phyloP scores from a whole-genome alignment of 768 basidiomycete species.

The Dioszegia aurantiaca region DNA sequence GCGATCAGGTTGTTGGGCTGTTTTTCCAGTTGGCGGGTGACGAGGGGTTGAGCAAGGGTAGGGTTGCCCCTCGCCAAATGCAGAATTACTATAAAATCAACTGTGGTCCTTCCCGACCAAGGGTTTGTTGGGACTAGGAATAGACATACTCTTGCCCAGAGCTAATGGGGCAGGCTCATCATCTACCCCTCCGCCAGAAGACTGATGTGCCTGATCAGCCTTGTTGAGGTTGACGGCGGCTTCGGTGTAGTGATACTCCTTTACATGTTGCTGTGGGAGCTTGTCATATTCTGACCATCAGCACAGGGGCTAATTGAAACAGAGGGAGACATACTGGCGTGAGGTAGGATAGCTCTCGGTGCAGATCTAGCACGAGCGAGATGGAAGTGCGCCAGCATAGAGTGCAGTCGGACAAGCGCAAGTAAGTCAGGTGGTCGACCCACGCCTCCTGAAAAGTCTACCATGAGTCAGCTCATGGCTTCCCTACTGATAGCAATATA shows the following conservation, averaged over 20 bases:
- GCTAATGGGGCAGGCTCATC: conserved; percentile 37
- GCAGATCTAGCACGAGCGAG: conserved; percentile 75
- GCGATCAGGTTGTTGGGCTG: conserved; percentile 86
- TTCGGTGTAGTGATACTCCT: conserved; percentile 52
- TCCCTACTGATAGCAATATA: too few species aligned
- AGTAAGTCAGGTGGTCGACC: conserved; percentile 53
- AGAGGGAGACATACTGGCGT: conserved; percentile 63
- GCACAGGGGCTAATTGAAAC: background rate
- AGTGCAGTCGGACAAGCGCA: conserved; percentile 67
- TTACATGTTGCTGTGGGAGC: conserved; percentile 22
- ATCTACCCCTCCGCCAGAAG: conserved; percentile 67
- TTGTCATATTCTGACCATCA: conserved; percentile 40
- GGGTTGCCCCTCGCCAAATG: conserved; percentile 74
- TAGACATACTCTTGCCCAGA: conserved; percentile 42
- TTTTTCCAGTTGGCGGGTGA: conserved; percentile 71
- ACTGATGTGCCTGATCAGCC: conserved; percentile 50
- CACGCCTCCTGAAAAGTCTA: conserved; percentile 49
- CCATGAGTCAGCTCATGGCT: conserved; percentile 10
- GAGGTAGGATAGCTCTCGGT: conserved; percentile 70
- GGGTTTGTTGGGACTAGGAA: background rate
- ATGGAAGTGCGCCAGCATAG: conserved; percentile 79
- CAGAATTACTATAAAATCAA: conserved; percentile 63
- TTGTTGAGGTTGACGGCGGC: conserved; percentile 60
- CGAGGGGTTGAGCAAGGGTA: conserved; percentile 76
- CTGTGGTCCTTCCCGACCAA: too few species aligned